These are phyloP conservation scores for Leptomonas pyrrhocoris DNA, from an alignment of 208 protist genomes.

Conservation along the genomic window DNA sequence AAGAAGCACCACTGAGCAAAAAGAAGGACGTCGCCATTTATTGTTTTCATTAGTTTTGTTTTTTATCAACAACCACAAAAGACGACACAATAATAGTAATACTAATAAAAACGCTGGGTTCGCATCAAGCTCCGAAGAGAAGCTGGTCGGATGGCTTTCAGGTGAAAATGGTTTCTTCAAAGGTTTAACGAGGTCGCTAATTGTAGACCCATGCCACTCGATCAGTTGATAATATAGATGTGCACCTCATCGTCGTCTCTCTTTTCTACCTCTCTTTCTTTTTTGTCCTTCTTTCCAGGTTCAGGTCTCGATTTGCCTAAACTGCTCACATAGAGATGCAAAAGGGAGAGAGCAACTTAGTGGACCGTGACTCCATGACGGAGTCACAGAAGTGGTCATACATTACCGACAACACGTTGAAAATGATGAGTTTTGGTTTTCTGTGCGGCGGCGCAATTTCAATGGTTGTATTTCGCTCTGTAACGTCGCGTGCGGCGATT, in stretches of 20 bases:
- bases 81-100: not conserved
- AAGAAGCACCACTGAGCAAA: slow-evolving; percentile 62
- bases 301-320: not conserved
- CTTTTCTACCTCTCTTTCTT: not conserved
- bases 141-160: no score
- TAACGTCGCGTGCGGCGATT: slow-evolving; percentile 50
- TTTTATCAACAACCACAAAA: slow-evolving; percentile 15
- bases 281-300: not conserved
- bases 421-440: slow-evolving; percentile 76
- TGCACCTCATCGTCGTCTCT: not conserved
- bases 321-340: not conserved
- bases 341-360: slow-evolving; percentile 31
- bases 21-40: slow-evolving; percentile 20
- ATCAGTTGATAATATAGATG: not conserved
- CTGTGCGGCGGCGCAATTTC: slow-evolving; percentile 64
- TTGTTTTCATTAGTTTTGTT: slow-evolving; percentile 30
- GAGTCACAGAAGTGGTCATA: slow-evolving; percentile 83
- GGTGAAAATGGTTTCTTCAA: no score
- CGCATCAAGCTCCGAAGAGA: no score
- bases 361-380: slow-evolving; percentile 68
- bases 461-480: slow-evolving; percentile 71
- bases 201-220: no score
- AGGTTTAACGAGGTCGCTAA: no score
- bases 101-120: no score
- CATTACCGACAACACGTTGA: slow-evolving; percentile 79